Base-by-base conservation (phyloP, 306 rosid species). In the Lablab purpureus region DNA sequence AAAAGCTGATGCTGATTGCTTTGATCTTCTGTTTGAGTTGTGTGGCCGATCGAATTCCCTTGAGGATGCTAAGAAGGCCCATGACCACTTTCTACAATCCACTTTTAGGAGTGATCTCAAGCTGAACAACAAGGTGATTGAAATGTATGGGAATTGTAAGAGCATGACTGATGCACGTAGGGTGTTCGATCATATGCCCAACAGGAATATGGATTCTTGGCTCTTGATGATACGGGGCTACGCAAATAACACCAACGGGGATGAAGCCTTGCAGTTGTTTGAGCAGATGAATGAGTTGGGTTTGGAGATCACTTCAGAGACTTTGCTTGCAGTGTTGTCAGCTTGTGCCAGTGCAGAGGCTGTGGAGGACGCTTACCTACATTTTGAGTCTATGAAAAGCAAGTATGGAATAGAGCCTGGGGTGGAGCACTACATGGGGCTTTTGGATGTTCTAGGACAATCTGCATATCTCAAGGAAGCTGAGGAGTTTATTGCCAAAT, bases 301-400 rank as follows among this genome's bases (percentile, higher is more conserved):
- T 17, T 75, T 91, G 80, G 84, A 85, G 72, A 90, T 91, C 25
- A 85, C 79, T 74, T 85, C 95, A 0, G 89, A 88, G 80, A 94
- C 98, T 83, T 81, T 94, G 79, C 90, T 88, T 30, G 85, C 77
- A 0, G 93, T 94, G 32, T 80, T 94, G 49, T 84, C 86, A 2
- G 94, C 97, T 67, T 94, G 97, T 86, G 97, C 89, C 21, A 90
- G 96, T 83, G 97, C 93, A 5, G 92, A 86, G 82, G 96, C 97
- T 32, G 91, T 90, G 81, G 96, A 90, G 77, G 98, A 93, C 78
- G 98, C 89, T 8, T 88, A 84, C 77, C 47, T 93, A 14, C 84
- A 91, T 84, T 90, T 93, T 18, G 90, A 93, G 41, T 84, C 93
- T 0, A 89, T 91, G 94, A 87, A 89, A 76, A 78, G 73, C 11